Conservation (phyloP, 139 green algal genomes). For the Bryopsis sp. region DNA sequence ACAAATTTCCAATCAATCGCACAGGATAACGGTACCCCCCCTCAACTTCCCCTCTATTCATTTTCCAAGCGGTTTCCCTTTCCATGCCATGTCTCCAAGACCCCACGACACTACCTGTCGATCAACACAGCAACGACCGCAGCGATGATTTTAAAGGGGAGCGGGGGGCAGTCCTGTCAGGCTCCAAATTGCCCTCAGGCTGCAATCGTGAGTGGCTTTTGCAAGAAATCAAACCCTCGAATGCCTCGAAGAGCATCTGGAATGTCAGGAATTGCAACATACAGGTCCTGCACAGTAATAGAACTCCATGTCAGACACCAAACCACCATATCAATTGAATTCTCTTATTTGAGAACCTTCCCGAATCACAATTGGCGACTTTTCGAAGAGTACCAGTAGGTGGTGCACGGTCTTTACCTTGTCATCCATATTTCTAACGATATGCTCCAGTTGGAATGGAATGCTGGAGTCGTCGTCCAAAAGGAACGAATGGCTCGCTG, state of each 20-base stretch:
- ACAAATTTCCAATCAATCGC: too few relatives aligned
- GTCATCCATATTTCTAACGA: conserved; percentile 27
- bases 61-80: too few relatives aligned
- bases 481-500: conserved; percentile 85
- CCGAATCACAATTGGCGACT: background rate
- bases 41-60: too few relatives aligned
- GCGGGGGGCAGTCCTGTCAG: too few relatives aligned
- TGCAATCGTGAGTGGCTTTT: conserved; percentile 3
- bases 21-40: too few relatives aligned
- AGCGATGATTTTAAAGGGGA: too few relatives aligned
- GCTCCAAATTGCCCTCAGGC: too few relatives aligned
- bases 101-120: too few relatives aligned
- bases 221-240: conserved; percentile 14
- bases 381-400: background rate
- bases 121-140: too few relatives aligned
- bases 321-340: background rate
- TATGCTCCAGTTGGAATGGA: conserved; percentile 58
- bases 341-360: background rate
- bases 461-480: conserved; percentile 93
- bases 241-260: background rate
- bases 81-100: too few relatives aligned
- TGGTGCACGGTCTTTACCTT: background rate
- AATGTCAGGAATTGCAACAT: conserved; percentile 1
- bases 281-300: conserved; percentile 14
- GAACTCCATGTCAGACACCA: background rate